Evolutionary conservation across 1,139 yeast species (phyloP), one percentile per base, ranked within the genome.

Genomic region (Magnusiomyces tetraspermus): DNA sequence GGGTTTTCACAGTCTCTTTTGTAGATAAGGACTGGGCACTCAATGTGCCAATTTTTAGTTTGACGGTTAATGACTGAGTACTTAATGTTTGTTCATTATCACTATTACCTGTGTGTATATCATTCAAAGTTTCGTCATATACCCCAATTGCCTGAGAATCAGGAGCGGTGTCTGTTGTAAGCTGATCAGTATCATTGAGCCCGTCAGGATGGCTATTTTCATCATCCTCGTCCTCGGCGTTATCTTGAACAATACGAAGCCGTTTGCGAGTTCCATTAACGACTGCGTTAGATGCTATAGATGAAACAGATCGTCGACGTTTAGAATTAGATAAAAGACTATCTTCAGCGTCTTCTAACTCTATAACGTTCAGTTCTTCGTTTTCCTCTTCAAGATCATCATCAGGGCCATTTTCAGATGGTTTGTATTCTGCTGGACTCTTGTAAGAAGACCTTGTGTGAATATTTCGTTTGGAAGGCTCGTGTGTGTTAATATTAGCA

Each of bases 201-300:
- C 53, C 31, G 48, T 54, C 59, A 42, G 57, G 55, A 61, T 54
- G 55, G 17, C 49, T 55, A 28, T 54, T 61, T 17, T 54, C 57
- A 28, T 48, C 56, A 24, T 56, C 58, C 24, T 55, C 58, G 21
- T 54, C 62, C 30, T 58, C 61, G 19, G 58, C 62, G 21, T 54
- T 57, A 28, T 54, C 54, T 8, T 33, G 17, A 15, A 15, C 38
- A 33, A 33, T 33, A 15, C 38, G 38, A 33, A 17, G 38, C 4
- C 38, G 38, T 15, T 33, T 33, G n/a, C 38, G 38, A 33, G 38
- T 13, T 8, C 38, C 38, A 15, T 10, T 15, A 4, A 8, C 5
- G 38, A 17, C 5, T n/a, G n/a, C n/a, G 4, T 10, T 15, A 4
- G 38, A 15, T 10, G 10, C n/a, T 33, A 15, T 13, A 8, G 38